A percentile compares a stretch with the other conserved stretches of the same genome.
Evolutionary conservation across 208 protist genomes (phyloP).

Genomic region (Leishmania arabica): DNA sequence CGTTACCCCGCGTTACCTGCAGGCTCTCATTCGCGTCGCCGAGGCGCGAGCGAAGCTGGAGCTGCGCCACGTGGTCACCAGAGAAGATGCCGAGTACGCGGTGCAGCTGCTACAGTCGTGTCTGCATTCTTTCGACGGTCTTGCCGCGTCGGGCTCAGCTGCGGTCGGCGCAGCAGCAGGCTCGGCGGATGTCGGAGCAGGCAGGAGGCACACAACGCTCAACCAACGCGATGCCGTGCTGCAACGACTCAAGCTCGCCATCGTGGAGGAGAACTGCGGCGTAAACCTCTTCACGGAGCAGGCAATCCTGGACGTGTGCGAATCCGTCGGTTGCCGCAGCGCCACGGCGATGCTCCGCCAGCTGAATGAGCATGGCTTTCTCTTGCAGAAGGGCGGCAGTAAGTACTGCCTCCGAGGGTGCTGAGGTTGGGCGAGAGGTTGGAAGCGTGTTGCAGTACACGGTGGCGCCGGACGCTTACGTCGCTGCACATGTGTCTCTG

Average conservation of each 20-base stretch:
- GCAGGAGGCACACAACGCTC: slow-evolving; percentile 33
- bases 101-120: slow-evolving; percentile 88
- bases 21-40: slow-evolving; percentile 94
- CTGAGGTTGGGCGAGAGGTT: slow-evolving; percentile 17
- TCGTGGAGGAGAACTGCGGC: slow-evolving; percentile 49
- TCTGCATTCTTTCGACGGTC: slow-evolving; percentile 42
- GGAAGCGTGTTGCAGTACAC: neutral
- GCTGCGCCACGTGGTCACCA: slow-evolving; percentile 87
- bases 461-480: neutral
- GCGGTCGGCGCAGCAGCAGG: slow-evolving; percentile 4
- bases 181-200: slow-evolving; percentile 6
- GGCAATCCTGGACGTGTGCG: slow-evolving; percentile 66
- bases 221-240: slow-evolving; percentile 70
- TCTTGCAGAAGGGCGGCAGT: slow-evolving; percentile 59
- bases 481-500: neutral
- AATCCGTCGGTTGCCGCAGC: slow-evolving; percentile 74
- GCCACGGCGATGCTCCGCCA: slow-evolving; percentile 74
- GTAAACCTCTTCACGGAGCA: slow-evolving; percentile 57
- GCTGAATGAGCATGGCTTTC: slow-evolving; percentile 80
- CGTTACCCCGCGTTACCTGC: slow-evolving; percentile 95
- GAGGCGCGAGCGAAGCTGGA: slow-evolving; percentile 93
- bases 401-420: slow-evolving; percentile 68
- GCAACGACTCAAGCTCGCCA: slow-evolving; percentile 65
- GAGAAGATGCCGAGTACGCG: slow-evolving; percentile 93
- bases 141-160: slow-evolving; percentile 23